Evolutionary conservation across 2,329 filamentous ascomycete species (phyloP).

Genomic region (Aaosphaeria pasadenensis): DNA sequence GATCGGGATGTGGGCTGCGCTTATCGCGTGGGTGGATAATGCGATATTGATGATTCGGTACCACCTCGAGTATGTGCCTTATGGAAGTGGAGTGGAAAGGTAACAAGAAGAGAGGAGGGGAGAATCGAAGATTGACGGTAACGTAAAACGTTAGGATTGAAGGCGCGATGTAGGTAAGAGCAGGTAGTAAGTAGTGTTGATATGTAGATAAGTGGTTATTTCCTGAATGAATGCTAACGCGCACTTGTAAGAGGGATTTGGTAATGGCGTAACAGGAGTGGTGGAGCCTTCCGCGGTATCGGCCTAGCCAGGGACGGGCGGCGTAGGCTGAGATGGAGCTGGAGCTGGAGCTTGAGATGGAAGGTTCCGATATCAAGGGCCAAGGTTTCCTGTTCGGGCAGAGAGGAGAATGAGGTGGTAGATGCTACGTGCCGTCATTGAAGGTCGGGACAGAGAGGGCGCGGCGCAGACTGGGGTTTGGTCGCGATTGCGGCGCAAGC

Average conservation of each 20-base stretch:
- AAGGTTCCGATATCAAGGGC: slow-evolving; percentile 19
- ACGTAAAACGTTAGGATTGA: too few species aligned
- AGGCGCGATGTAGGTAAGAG: too few species aligned
- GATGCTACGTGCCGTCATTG: slow-evolving; percentile 43
- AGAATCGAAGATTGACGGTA: too few species aligned
- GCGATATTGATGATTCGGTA: slow-evolving; percentile 4
- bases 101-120: slow-evolving; percentile 14
- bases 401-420: slow-evolving; percentile 42
- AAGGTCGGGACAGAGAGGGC: slow-evolving; percentile 12
- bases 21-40: slow-evolving; percentile 38
- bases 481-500: too few species aligned
- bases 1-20: slow-evolving; percentile 25
- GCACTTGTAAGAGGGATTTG: slow-evolving; percentile 3
- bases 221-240: too few species aligned
- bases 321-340: not conserved
- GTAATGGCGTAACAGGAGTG: slow-evolving; percentile 9
- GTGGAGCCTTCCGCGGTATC: not conserved
- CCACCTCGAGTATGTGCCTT: not conserved
- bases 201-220: too few species aligned
- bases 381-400: slow-evolving; percentile 38
- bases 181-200: too few species aligned
- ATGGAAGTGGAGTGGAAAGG: slow-evolving; percentile 2
- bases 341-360: not conserved
- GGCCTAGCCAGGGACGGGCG: not conserved
- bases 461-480: too few species aligned